Evolutionary conservation across 495 filamentous ascomycete genomes (phyloP), one percentile per base, ranked within the genome.

Genomic region (Bathelium albidoporum): DNA sequence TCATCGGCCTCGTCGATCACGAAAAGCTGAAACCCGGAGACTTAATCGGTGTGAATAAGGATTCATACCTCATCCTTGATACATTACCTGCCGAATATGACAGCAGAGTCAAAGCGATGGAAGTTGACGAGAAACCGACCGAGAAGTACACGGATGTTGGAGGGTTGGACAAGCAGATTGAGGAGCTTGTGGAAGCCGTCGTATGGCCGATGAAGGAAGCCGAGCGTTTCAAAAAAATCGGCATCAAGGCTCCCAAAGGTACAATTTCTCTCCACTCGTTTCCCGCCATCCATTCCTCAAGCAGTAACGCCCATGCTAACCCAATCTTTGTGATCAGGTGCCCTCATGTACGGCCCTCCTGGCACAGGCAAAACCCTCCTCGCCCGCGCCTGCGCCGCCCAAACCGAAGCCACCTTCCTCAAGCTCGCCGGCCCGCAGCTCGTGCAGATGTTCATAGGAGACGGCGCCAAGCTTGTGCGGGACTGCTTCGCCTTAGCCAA

Each of bases 151-250:
- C 84, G 66, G 94, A 99, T 80, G 95, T 99, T 24, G 94, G 94
- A 74, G 94, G 94, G 36, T 78, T 99, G 70, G 91, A 96, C 77
- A 99, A 99, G 78, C 94, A 99, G 80, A 99, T 99, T 73, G 95
- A 96, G 73, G 94, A 99, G 78, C 86, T 99, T 44, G 90, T 99
- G n/a, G 94, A 99, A 76, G 94, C 94, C 62, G 93, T 99, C 31
- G 94, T 99, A 58, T 96, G 90, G 95, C 94, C 94, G 7, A 99
- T 99, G 94, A 96, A 97, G 82, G 91, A 97, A 79, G 91, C 94
- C 5, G 95, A 97, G 69, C 83, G 90, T 58, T 99, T 99, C 79
- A 97, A 96, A 83, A 96, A 95, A 82, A 95, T 99, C 65, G 94
- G 94, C 65, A 97, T 99, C 80, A 99, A 99, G 80, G 91, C 94